Conservation (phyloP, 192 early-diverging fungal genomes). For the Entomortierella chlamydospora region DNA sequence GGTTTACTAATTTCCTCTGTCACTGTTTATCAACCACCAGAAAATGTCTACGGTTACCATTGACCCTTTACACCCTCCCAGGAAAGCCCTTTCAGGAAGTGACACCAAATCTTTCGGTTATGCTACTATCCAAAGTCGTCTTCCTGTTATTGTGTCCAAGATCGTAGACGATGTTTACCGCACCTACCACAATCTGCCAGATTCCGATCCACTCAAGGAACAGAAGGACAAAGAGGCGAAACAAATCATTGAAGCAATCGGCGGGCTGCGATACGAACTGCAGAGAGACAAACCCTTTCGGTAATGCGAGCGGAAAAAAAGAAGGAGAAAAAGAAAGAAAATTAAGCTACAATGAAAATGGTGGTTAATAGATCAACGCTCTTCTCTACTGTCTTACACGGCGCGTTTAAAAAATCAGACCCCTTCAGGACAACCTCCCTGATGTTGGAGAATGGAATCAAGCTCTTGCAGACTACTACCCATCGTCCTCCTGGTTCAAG, state of each 20-base stretch:
- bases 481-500: constrained; percentile 74
- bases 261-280: constrained; percentile 80
- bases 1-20: no score
- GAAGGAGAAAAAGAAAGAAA: not conserved
- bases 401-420: constrained; percentile 42
- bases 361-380: no score
- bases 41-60: not conserved
- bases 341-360: not conserved
- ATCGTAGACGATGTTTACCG: constrained; percentile 79
- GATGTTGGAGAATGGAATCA: constrained; percentile 78
- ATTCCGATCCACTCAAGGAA: constrained; percentile 21
- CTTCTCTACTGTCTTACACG: not conserved
- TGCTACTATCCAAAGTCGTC: constrained; percentile 75
- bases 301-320: constrained; percentile 34
- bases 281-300: constrained; percentile 67
- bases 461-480: constrained; percentile 65
- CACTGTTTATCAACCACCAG: no score
- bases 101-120: constrained; percentile 82
- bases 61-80: constrained; percentile 62
- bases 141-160: constrained; percentile 88
- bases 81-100: constrained; percentile 69
- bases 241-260: constrained; percentile 71
- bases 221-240: constrained; percentile 73
- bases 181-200: constrained; percentile 54
- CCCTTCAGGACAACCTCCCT: constrained; percentile 61